phyloP scores from a whole-genome alignment of 148 eudicot species.

The Chenopodium album region DNA sequence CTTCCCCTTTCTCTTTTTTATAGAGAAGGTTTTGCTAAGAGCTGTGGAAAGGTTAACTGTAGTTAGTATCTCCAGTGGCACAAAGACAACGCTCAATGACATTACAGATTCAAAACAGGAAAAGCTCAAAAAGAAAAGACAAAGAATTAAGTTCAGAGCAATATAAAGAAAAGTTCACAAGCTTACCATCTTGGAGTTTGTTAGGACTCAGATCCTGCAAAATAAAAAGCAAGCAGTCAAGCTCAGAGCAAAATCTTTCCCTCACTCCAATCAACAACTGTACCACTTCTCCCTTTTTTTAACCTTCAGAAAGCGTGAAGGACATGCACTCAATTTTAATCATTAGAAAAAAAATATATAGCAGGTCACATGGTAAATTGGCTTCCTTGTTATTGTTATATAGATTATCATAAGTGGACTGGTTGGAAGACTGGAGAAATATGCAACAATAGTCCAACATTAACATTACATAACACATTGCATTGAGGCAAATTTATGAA shows the following conservation, averaged over 20 bases:
- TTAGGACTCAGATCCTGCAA: slow-evolving; percentile 76
- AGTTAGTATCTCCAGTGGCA: slow-evolving; percentile 18
- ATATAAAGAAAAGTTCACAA: background rate
- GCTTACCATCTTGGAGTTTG: slow-evolving; percentile 78
- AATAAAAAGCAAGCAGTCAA: slow-evolving; percentile 12
- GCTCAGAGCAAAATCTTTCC: background rate
- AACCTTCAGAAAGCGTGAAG: background rate
- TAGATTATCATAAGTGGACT: background rate
- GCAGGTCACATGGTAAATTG: background rate
- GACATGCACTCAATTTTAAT: background rate
- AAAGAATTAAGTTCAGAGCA: background rate
- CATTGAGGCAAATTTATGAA: background rate
- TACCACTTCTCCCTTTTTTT: background rate
- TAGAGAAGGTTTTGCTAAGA: slow-evolving; percentile 81
- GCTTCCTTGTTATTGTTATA: background rate
- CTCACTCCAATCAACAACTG: background rate
- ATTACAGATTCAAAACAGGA: background rate
- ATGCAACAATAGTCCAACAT: background rate
- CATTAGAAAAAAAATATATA: background rate
- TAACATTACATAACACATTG: background rate
- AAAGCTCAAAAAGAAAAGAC: background rate
- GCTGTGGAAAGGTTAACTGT: slow-evolving; percentile 42
- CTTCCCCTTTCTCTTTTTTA: slow-evolving; percentile 82
- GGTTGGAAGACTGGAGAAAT: background rate
- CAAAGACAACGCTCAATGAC: background rate